Evolutionary conservation across 2,329 filamentous ascomycete genomes (phyloP).

Genomic region (Colletotrichum sp.): DNA sequence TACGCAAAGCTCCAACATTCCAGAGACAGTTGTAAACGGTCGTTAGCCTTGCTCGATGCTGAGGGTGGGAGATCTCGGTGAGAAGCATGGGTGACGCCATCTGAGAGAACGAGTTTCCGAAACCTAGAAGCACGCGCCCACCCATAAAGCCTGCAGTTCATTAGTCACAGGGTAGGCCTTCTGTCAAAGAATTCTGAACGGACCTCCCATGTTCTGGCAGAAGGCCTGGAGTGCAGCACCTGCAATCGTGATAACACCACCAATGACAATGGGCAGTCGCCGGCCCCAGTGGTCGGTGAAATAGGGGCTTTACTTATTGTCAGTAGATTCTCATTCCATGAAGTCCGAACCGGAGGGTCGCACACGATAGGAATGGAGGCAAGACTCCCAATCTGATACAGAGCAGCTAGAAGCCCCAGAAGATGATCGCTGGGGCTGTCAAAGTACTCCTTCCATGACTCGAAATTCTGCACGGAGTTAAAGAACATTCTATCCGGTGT

Average conservation of each 20-base stretch:
- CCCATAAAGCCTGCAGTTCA: constrained; percentile 44
- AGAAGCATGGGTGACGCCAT: constrained; percentile 58
- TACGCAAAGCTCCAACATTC: constrained; percentile 50
- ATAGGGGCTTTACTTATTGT: constrained; percentile 39
- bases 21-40: constrained; percentile 60
- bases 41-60: constrained; percentile 52
- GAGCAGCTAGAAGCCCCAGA: constrained; percentile 60
- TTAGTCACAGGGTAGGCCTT: neutral
- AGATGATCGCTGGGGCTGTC: constrained; percentile 45
- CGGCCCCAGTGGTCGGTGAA: constrained; percentile 62
- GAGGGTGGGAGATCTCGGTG: constrained; percentile 60
- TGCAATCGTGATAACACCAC: constrained; percentile 59
- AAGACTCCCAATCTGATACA: constrained; percentile 66
- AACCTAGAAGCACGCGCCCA: constrained; percentile 62
- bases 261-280: constrained; percentile 57
- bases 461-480: constrained; percentile 48
- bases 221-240: constrained; percentile 63
- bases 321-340: neutral
- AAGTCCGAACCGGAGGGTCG: constrained; percentile 9
- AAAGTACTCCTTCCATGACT: constrained; percentile 53
- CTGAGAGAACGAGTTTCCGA: constrained; percentile 59
- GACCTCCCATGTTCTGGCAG: constrained; percentile 43
- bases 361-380: constrained; percentile 61
- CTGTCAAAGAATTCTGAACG: constrained; percentile 3
- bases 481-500: constrained; percentile 43